These are phyloP conservation scores for Pyropia yezoensis DNA, from an alignment of 23 red algal species.

Conservation along the genomic window DNA sequence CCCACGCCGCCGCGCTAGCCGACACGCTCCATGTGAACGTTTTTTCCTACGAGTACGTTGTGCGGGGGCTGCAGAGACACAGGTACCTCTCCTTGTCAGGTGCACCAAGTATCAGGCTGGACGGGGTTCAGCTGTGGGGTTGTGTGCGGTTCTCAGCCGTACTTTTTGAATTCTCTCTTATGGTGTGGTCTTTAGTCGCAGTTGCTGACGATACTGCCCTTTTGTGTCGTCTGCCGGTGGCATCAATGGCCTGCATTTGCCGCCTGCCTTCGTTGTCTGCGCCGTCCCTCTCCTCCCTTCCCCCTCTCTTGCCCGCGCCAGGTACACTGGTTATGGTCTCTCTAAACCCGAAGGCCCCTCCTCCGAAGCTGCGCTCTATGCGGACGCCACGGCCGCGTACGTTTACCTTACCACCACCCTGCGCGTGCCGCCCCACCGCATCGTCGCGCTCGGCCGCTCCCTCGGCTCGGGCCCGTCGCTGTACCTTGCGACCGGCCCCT, in stretches of 20 bases:
- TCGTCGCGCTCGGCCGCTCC: slow-evolving; percentile 58
- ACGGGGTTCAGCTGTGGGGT: too few species aligned
- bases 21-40: too few species aligned
- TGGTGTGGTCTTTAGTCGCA: not conserved
- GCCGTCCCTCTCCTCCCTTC: slow-evolving; percentile 15
- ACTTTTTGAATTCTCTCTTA: too few species aligned
- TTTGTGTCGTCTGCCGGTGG: not conserved
- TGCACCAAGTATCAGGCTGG: too few species aligned
- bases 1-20: too few species aligned
- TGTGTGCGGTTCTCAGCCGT: too few species aligned
- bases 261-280: too few species aligned
- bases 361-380: slow-evolving; percentile 45
- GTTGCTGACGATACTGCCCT: not conserved
- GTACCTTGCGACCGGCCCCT: slow-evolving; percentile 14
- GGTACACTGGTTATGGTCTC: slow-evolving; percentile 54
- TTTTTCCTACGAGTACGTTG: too few species aligned
- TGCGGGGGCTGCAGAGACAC: too few species aligned
- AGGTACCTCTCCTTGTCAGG: too few species aligned
- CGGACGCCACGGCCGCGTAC: slow-evolving; percentile 47
- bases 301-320: slow-evolving; percentile 12
- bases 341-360: slow-evolving; percentile 17
- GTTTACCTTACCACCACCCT: slow-evolving; percentile 9
- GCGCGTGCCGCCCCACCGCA: slow-evolving; percentile 24
- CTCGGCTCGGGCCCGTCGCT: slow-evolving; percentile 63
- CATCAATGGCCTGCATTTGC: slow-evolving; percentile 21